A percentile compares a stretch with the other conserved stretches of the same genome.
phyloP scores from a whole-genome alignment of 164 flowering plant genomes.

The Litsea cubeba region DNA sequence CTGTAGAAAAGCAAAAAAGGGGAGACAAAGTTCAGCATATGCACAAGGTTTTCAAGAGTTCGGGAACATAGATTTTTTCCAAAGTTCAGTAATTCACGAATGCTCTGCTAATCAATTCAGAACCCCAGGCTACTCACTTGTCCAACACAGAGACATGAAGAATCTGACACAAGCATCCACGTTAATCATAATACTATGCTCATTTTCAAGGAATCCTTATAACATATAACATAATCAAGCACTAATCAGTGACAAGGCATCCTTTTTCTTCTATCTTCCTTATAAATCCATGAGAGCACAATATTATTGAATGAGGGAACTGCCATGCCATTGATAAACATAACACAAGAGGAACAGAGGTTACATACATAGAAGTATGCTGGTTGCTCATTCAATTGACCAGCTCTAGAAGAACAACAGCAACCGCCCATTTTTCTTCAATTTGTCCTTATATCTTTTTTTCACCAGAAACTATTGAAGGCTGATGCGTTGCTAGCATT shows the following conservation, averaged over 20 bases:
- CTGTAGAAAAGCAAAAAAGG: no score
- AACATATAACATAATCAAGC: no score
- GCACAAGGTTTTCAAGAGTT: no score
- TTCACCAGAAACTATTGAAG: slow-evolving; percentile 15
- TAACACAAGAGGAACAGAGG: not conserved
- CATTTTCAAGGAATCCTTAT: no score
- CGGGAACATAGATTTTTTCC: no score
- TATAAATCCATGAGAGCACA: not conserved
- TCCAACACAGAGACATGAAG: not conserved
- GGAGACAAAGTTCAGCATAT: no score
- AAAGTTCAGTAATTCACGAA: not conserved
- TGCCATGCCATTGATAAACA: not conserved
- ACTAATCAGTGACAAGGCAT: not conserved
- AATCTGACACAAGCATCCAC: not conserved
- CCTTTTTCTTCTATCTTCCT: not conserved
- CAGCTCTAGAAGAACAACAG: slow-evolving; percentile 38
- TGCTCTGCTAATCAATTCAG: not conserved
- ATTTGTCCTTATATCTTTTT: slow-evolving; percentile 13
- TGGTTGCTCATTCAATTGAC: slow-evolving; percentile 51
- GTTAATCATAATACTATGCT: no score
- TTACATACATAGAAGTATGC: slow-evolving; percentile 68
- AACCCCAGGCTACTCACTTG: not conserved
- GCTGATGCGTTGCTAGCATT: slow-evolving; percentile 5
- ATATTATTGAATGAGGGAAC: not conserved
- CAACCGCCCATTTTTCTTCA: slow-evolving; percentile 70